Evolutionary conservation across 345 rosid genomes (phyloP), one percentile per base, ranked within the genome.

Genomic region (Isatis tinctoria): DNA sequence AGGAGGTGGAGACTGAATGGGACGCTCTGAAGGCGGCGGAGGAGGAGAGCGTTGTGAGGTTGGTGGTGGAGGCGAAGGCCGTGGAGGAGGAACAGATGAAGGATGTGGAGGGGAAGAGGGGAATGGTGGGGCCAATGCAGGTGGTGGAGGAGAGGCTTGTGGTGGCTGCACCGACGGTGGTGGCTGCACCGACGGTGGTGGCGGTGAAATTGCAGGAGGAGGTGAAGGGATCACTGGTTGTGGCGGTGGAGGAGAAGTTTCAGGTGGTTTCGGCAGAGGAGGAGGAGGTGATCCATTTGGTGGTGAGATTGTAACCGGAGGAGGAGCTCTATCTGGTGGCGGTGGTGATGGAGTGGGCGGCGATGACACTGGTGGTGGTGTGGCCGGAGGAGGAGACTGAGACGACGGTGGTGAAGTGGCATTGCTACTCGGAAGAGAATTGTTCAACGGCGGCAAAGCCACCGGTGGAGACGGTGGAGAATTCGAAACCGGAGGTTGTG

Each of bases 401-500:
- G 85, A 8, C 43, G 69, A 2, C 30, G 69, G 44, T 5, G 73
- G 62, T 20, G 64, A 60, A 26, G 69, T 75, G 2, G 16, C 60
- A 60, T 51, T 75, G 3, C 12, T 66, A 57, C 52, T 65, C 2
- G 66, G 66, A 57, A 65, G 16, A 65, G 78, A 65, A 65, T 36
- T 27, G 20, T 30, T n/a, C 13, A 60, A 13, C 3, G 73, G 74
- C 16, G 74, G 74, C 9, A 64, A 61, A 52, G 64, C 13, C 24
- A 69, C 51, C 59, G 74, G 54, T 37, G 54, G 74, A 43, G 72
- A 5, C 33, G 78, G 78, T 14, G 67, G 47, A 43, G 79, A 47
- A 69, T 54, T 62, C 2, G 66, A 54, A 72, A 67, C 56, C 36
- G 96, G 90, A 49, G 96, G 60, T 13, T 87, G 88, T 36, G 86